Evolutionary conservation across 2,329 filamentous ascomycete species (phyloP).

Genomic region (Aspergillus felis): DNA sequence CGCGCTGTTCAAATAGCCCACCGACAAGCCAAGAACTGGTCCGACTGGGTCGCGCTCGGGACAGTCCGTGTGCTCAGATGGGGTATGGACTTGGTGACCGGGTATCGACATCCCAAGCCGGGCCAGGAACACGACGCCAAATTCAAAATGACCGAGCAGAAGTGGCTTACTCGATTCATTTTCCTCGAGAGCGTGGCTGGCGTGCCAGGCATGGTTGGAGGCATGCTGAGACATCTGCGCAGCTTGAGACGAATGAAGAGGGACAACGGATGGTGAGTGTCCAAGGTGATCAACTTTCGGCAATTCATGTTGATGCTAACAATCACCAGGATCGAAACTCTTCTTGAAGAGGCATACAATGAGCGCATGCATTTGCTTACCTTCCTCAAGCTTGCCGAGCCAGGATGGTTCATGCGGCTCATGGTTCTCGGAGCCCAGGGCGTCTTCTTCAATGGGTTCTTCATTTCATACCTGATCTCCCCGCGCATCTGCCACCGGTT

Average conservation of each 20-base stretch:
- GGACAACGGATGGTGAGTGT: conserved; percentile 75
- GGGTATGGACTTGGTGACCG: conserved; percentile 77
- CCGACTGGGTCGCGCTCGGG: conserved; percentile 74
- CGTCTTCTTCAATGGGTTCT: conserved; percentile 94
- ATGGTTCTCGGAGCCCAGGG: conserved; percentile 92
- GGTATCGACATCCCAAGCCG: conserved; percentile 67
- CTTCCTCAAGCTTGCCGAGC: conserved; percentile 86
- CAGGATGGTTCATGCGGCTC: conserved; percentile 83
- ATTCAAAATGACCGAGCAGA: conserved; percentile 72
- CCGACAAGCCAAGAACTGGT: conserved; percentile 65
- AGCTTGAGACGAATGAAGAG: conserved; percentile 80
- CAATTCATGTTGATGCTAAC: not conserved
- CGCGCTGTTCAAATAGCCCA: conserved; percentile 68
- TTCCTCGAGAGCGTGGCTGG: conserved; percentile 94
- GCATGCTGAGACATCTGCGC: conserved; percentile 85
- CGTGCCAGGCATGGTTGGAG: conserved; percentile 94
- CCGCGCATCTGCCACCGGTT: conserved; percentile 90
- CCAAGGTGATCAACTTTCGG: not conserved
- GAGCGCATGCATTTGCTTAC: conserved; percentile 90
- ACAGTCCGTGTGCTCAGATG: conserved; percentile 73
- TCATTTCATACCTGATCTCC: conserved; percentile 80
- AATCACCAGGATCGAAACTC: conserved; percentile 70
- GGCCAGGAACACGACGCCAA: conserved; percentile 44
- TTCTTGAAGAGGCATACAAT: conserved; percentile 87
- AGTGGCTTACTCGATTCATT: conserved; percentile 86